Base-by-base conservation (phyloP, 371 early-diverging fungal species). In the Rhizopus delemar region DNA sequence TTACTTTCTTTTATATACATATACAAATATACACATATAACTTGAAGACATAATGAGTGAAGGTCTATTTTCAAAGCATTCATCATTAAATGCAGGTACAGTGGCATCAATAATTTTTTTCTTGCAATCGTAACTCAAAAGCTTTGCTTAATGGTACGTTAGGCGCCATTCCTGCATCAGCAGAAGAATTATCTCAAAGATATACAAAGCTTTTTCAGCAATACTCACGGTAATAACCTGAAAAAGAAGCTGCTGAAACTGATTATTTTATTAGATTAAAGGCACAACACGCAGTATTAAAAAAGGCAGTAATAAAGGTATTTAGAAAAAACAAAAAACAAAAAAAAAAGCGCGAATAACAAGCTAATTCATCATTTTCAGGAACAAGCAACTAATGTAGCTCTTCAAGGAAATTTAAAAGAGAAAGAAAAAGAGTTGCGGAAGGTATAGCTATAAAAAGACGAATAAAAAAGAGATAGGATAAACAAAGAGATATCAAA, bases 371-470 rank as follows among this genome's bases (percentile, higher is more conserved):
- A 34, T 31, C 15, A 15, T 22, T 9, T 22, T 15, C 28, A 87
- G 87, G 85, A 87, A 68, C 84, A 83, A 82, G 70, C 82, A 3
- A 73, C 73, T 9, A 87, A 82, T 60, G 64, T 75, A 7, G 35
- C 77, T 4, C 63, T 87, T 28, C 85, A 85, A 52, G 73, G 78
- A 15, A 80, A 80, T 31, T 74, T 84, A 16, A 87, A 87, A 56
- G 83, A 84, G 51, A 86, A 84, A 65, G 87, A 87, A 63, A 84
- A 86, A 53, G 85, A 87, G 39, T 60, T 85, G 16, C 60, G 87
- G 64, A 83, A 83, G 71, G 87, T 86, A 66, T 38, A 3, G n/a
- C 15, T 8, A 41, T 28, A 4, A 39, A 29, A 45, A 45, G 8
- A 13, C 5, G 43, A 41, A 2, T 2, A 34, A 13, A 28, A 8